Base-by-base conservation (phyloP, 2,329 filamentous ascomycete species). In the Graphiopsis chlorocephala region DNA sequence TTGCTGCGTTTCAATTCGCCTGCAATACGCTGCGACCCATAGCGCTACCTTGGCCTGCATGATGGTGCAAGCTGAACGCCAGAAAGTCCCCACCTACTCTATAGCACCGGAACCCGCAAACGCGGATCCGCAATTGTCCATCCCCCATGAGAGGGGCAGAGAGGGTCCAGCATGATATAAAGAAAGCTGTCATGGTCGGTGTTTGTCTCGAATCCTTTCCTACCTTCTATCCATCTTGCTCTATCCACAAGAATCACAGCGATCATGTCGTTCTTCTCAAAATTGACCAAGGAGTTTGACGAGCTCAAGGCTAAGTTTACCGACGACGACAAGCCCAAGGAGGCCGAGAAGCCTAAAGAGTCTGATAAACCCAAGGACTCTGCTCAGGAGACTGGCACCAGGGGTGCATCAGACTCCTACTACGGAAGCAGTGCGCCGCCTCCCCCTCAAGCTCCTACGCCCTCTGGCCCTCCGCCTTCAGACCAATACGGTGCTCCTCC, bases 241-340 rank as follows among this genome's bases (percentile, higher is more conserved):
- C 25, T 29, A 55, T 10, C 20, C 14, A 29, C 48, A 8, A 62
- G 25, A 12, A 42, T 8, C 20, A 26, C 60, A 53, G 25, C 59
- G 45, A 69, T 8, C 52, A 81, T 81, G 79, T 79, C 79, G 62
- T 81, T 81, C 67, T 75, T 81, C 68, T 80, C 79, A 72, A 80
- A 81, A 67, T 76, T 80, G 68, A 80, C 78, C 71, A 78, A 79
- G 68, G 78, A 80, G 67, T 73, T 81, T 66, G 72, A 80, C 64
- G 76, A 79, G 61, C 76, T 79, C 53, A 76, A 78, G 66, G 67
- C 72, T 25, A 73, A 69, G 29, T 68, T 74, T 35, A 67, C 70
- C n/a, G 71, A 74, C 63, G 65, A 70, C 42, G 55, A 58, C 60
- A 72, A 75, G 67, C 64, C 68, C n/a, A 74, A 78, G 66, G 69